phyloP scores from a whole-genome alignment of 805 yeast species.

The Yarrowia sp. region DNA sequence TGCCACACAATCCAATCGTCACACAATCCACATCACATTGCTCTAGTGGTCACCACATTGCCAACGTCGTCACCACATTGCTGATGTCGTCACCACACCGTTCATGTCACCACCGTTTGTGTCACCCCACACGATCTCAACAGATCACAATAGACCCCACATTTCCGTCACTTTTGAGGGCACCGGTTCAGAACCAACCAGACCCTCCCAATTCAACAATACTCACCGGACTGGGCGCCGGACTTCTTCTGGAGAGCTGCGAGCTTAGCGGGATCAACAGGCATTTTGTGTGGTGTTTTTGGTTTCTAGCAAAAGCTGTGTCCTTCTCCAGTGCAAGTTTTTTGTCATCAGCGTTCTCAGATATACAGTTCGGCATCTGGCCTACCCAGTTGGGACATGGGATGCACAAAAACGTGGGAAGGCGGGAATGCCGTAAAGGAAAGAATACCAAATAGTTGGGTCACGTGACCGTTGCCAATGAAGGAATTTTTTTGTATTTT shows the following conservation, averaged over 20 bases:
- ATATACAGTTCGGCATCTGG: constrained; percentile 34
- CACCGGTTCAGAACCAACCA: background rate
- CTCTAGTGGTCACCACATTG: no score
- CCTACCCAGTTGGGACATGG: constrained; percentile 31
- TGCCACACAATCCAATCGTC: no score
- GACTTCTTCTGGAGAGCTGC: constrained; percentile 58
- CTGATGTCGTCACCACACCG: background rate
- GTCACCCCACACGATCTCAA: no score
- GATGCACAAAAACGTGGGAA: no score
- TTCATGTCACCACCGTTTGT: no score
- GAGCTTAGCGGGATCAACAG: constrained; percentile 40
- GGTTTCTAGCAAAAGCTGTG: constrained; percentile 22
- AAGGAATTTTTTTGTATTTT: no score
- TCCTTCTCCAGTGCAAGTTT: constrained; percentile 16
- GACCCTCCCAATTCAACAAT: background rate
- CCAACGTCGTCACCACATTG: background rate
- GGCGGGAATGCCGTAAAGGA: background rate
- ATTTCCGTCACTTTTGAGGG: background rate
- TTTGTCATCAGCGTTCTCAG: constrained; percentile 30
- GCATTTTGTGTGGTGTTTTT: constrained; percentile 37
- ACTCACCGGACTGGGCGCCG: constrained; percentile 46
- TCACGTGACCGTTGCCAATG: no score
- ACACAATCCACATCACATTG: no score
- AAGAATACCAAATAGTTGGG: background rate
- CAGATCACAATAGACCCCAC: no score